Base-by-base conservation (phyloP, 805 yeast genomes). In the Starmerella riodocensis region DNA sequence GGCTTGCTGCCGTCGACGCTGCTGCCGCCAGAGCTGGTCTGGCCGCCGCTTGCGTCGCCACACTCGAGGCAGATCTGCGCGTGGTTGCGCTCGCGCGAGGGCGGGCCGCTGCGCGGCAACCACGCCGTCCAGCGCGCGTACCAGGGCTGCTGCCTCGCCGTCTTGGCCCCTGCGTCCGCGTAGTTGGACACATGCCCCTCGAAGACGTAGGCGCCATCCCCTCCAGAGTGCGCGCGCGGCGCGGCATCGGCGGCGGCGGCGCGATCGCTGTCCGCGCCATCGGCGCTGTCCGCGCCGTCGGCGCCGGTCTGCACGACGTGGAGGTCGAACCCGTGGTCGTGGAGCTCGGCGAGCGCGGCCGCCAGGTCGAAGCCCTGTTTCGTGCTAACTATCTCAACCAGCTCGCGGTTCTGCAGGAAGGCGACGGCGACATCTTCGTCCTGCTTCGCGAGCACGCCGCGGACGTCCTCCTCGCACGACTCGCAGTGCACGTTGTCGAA, bases 401-500 rank as follows among this genome's bases (percentile, higher is more conserved):
- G 43, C 3, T 56, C 51, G 2, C 54, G 47, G 30, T 50, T 53
- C 23, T 53, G 55, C 7, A 40, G 51, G 17, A 54, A 45, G 17
- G 41, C 51, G 40, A 53, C 53, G 8, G 35, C 19, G 14, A 50
- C 48, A 17, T 41, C 22, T 4, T 49, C 38, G 29, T 52, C 49
- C 33, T 49, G 48, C 33, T 53, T 48, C 4, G 56, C 34, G 12
- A 71, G 41, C 1, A 56, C 43, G 6, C 47, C 39, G 14, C 48
- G 46, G 17, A 74, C 60, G 11, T 64, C 53, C 3, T 46, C 46
- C 43, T 65, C 69, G 50, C 81, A 75, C 28, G 67, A 69, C 3
- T 58, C 59, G 50, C 81, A 75, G 51, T 74, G 80, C 28, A 74
- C 61, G 45, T 76, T 74, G 3, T 58, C 61, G 28, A 73, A 36